Evolutionary conservation across 352 stramenopile species (phyloP), one percentile per base, ranked within the genome.

Genomic region (Aphanomyces stellatus): DNA sequence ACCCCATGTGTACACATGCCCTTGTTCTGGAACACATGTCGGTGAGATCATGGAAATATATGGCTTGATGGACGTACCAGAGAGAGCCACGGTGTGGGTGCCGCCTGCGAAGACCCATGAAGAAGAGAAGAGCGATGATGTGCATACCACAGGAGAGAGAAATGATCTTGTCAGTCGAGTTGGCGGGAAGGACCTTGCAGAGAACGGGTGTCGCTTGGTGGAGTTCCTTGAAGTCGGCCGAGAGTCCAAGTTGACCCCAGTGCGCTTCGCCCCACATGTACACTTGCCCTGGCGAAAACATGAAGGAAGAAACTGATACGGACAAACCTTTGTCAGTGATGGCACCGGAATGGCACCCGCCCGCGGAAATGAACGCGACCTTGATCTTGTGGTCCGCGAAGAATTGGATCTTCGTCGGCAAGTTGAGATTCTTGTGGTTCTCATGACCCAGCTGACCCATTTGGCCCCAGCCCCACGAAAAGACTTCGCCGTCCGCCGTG

Each of bases 251-350:
- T 33, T 93, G 85, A 2, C 85, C 82, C 85, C 85, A 93, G 63
- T 91, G 85, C 8, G 82, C 75, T 68, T 93, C 85, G 2, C 85
- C 85, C 85, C 85, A 93, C 81, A 81, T 91, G 76, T 88, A 93
- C 62, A 91, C 48, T 22, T 77, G 74, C 11, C 79, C 79, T 88
- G 27, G 57, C 11, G 2, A 22, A 28, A 56, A 60, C 17, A 33
- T 22, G 35, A 28, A 10, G 8, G 2, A 65, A 53, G 30, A 2
- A 41, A 11, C 5, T 2, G 19, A 22, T 43, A 40, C 8, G 51
- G 22, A 37, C 71, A n/a, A 41, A 86, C 85, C 85, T 37, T 89
- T 74, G 25, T 74, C 76, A 17, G 85, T 80, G 53, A 93, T 81
- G 4, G 85, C 85, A 17, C 80, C 85, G 27, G 85, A 91, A 72